Conservation (phyloP, 257 asterid species). For the Cinchona pubescens region DNA sequence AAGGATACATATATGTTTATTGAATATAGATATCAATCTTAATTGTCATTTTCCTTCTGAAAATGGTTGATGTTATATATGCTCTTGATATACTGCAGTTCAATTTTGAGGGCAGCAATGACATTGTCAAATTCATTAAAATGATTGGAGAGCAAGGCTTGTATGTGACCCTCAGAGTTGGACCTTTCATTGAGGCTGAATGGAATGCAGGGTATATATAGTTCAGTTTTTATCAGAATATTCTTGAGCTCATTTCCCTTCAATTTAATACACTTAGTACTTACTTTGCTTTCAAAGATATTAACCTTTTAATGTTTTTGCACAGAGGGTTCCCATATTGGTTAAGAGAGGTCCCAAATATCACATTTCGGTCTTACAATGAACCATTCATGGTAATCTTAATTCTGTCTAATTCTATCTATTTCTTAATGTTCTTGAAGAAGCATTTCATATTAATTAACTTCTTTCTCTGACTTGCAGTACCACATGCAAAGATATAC, state of each 20-base stretch:
- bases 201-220: constrained; percentile 89
- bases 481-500: constrained; percentile 64
- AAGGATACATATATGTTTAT: too few species aligned
- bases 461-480: constrained; percentile 29
- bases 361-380: constrained; percentile 77
- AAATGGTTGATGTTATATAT: not conserved
- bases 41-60: not conserved
- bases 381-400: constrained; percentile 71
- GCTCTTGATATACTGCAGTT: constrained; percentile 33
- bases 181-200: constrained; percentile 94
- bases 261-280: not conserved
- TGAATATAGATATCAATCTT: not conserved
- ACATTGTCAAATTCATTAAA: constrained; percentile 61
- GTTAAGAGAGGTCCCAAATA: constrained; percentile 64
- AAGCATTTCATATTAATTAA: not conserved
- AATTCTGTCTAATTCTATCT: too few species aligned
- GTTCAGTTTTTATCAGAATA: not conserved
- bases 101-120: constrained; percentile 66
- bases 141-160: constrained; percentile 56
- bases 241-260: not conserved
- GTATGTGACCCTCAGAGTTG: constrained; percentile 85
- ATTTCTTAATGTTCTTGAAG: too few species aligned
- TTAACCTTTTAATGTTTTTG: not conserved
- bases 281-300: not conserved
- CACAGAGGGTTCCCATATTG: constrained; percentile 89